Evolutionary conservation across 2,329 filamentous ascomycete genomes (phyloP).

Genomic region (Triangularia setosa): DNA sequence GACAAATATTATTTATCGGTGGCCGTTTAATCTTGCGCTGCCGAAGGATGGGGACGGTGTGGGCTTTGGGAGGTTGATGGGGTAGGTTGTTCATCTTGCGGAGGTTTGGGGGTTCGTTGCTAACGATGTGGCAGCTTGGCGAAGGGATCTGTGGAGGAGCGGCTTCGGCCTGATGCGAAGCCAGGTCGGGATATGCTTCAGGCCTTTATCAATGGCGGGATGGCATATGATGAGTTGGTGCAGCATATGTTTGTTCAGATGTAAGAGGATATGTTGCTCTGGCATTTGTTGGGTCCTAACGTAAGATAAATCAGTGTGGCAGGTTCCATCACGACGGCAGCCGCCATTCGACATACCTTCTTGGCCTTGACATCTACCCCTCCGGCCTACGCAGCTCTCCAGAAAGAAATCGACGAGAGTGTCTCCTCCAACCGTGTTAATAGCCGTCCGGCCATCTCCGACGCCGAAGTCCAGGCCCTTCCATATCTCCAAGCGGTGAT

Average conservation of each 20-base stretch:
- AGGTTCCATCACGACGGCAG: conserved; percentile 16
- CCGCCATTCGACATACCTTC: conserved; percentile 16
- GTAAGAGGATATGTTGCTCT: neutral
- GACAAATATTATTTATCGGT: conserved; percentile 8
- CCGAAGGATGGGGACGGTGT: conserved; percentile 12
- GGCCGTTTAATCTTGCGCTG: conserved; percentile 12
- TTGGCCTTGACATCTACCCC: conserved; percentile 14
- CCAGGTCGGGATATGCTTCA: conserved; percentile 17
- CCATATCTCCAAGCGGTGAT: conserved; percentile 41
- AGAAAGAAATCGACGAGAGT: conserved; percentile 34
- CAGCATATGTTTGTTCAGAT: conserved; percentile 21
- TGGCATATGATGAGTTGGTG: neutral
- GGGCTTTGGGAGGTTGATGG: conserved; percentile 13
- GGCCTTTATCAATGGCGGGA: conserved; percentile 20
- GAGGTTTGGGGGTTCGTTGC: neutral
- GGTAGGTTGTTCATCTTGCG: neutral
- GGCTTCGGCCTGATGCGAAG: neutral
- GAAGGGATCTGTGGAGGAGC: conserved; percentile 6
- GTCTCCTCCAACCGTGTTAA: conserved; percentile 27
- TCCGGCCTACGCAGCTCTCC: conserved; percentile 4
- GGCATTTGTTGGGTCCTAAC: neutral
- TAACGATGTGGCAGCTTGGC: neutral
- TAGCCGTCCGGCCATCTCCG: conserved; percentile 31
- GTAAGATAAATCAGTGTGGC: conserved; percentile 8
- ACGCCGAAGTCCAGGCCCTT: conserved; percentile 37